A percentile compares a stretch with the other conserved stretches of the same genome.
phyloP scores from a whole-genome alignment of 352 stramenopile species.

The Pythium periplocum region DNA sequence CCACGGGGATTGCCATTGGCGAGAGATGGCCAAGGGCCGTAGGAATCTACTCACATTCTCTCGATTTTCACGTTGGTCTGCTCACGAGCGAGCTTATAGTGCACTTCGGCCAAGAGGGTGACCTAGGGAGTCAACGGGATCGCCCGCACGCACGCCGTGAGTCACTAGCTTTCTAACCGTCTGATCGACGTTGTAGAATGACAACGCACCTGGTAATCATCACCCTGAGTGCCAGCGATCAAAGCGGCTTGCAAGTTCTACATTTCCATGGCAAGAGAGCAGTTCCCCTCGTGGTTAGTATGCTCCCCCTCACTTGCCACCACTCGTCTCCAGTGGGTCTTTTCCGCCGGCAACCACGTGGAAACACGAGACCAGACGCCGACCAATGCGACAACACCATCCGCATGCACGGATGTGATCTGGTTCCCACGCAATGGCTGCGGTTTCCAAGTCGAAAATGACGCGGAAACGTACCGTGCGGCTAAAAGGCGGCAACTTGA shows the following conservation, averaged over 20 bases:
- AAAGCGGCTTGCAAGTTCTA: constrained; percentile 69
- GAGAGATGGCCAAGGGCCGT: not conserved
- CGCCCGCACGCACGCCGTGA: too few relatives aligned
- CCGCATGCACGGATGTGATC: constrained; percentile 7
- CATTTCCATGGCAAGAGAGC: constrained; percentile 5
- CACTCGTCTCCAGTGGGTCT: not conserved
- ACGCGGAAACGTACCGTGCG: constrained; percentile 48
- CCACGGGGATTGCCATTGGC: constrained; percentile 1
- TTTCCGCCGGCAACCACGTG: too few relatives aligned
- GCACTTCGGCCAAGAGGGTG: constrained; percentile 67
- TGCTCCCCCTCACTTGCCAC: not conserved
- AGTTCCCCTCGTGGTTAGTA: constrained; percentile 13
- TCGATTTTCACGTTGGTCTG: constrained; percentile 72
- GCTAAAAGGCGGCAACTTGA: constrained; percentile 68
- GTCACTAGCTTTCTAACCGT: too few relatives aligned
- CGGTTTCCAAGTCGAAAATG: not conserved
- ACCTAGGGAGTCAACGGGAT: constrained; percentile 25
- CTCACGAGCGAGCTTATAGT: constrained; percentile 77
- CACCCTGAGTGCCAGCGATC: constrained; percentile 31
- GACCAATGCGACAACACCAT: constrained; percentile 13
- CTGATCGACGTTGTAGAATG: not conserved
- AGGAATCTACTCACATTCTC: constrained; percentile 49
- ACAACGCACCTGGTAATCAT: constrained; percentile 39
- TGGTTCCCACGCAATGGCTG: constrained; percentile 13
- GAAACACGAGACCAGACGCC: constrained; percentile 1